Evolutionary conservation across 2,329 filamentous ascomycete species (phyloP), one percentile per base, ranked within the genome.

Genomic region (Beauveria bassiana): DNA sequence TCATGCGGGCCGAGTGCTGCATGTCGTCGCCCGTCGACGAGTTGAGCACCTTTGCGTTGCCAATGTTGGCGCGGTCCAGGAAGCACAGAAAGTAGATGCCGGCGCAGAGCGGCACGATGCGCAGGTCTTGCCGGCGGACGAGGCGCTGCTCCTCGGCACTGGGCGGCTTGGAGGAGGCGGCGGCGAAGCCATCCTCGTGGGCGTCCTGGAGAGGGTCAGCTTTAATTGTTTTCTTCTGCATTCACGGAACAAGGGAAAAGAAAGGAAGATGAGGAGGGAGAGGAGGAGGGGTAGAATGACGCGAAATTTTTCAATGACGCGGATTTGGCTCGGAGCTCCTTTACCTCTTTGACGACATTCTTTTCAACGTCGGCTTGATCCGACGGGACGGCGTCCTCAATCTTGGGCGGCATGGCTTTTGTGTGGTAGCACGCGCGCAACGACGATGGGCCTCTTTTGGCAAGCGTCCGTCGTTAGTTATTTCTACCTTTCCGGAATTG

Each of bases 41-140:
- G 69, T 90, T 89, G 64, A 89, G 77, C 28, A 88, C 83, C 71
- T 84, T 86, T 47, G 86, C 85, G 69, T 88, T 88, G 68, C 85
- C 86, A 62, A 90, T 89, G 71, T 89, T 90, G 61, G 84, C 81
- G 49, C 84, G 78, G 71, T 89, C 86, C 26, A 89, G 79, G 69
- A 86, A 89, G 72, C 84, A 87, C 24, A 89, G 78, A 51, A 89
- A 78, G 70, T 88, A 89, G 56, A 89, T 86, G 58, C 72, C 75
- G 7, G 84, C 82, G n/a, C 79, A 83, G 16, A 89, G 73, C 1
- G 87, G 86, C 16, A 89, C 75, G 61, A 89, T 86, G 60, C 82
- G 79, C 20, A 82, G 63, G 69, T 89, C 87, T 67, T 88, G 85
- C 66, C 83, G 85, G 72, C 79, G 74, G 26, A 85, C 64, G 7